Evolutionary conservation across 495 filamentous ascomycete genomes (phyloP).

Genomic region (Pyronema omphalodes): DNA sequence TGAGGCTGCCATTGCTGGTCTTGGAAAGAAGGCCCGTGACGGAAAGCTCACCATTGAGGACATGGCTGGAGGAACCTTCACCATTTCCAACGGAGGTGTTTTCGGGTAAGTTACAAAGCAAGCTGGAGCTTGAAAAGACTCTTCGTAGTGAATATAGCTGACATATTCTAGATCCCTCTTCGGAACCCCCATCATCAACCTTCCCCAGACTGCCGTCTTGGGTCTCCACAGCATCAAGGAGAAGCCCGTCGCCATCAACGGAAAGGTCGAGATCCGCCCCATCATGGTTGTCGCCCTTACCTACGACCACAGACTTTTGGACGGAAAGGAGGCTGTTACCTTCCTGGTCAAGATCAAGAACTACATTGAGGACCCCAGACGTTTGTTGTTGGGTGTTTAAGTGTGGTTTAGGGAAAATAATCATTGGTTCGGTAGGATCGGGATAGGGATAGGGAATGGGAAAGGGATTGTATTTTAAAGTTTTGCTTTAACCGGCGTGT

Average conservation of each 20-base stretch:
- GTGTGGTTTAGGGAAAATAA: not conserved
- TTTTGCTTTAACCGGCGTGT: too few relatives aligned
- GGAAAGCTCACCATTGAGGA: constrained; percentile 97
- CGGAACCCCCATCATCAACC: constrained; percentile 98
- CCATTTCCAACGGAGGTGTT: constrained; percentile 79
- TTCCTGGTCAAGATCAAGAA: constrained; percentile 98
- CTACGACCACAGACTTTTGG: constrained; percentile 88
- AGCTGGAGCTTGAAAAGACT: not conserved
- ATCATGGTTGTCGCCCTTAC: constrained; percentile 99
- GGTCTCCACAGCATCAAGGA: constrained; percentile 98
- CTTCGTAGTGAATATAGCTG: not conserved
- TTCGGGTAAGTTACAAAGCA: constrained; percentile 28
- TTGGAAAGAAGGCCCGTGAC: constrained; percentile 94
- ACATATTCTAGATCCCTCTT: constrained; percentile 46
- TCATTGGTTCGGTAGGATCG: too few relatives aligned
- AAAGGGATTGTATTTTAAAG: too few relatives aligned
- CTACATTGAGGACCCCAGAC: constrained; percentile 89
- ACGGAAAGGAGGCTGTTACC: constrained; percentile 88
- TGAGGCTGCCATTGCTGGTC: constrained; percentile 77
- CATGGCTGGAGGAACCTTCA: constrained; percentile 98
- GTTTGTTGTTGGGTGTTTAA: constrained; percentile 53
- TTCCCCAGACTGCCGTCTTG: constrained; percentile 86
- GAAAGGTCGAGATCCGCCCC: constrained; percentile 81
- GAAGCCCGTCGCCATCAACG: constrained; percentile 70
- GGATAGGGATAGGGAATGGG: too few relatives aligned